phyloP scores from a whole-genome alignment of 2,329 filamentous ascomycete genomes.

The Dactylella cylindrospora region DNA sequence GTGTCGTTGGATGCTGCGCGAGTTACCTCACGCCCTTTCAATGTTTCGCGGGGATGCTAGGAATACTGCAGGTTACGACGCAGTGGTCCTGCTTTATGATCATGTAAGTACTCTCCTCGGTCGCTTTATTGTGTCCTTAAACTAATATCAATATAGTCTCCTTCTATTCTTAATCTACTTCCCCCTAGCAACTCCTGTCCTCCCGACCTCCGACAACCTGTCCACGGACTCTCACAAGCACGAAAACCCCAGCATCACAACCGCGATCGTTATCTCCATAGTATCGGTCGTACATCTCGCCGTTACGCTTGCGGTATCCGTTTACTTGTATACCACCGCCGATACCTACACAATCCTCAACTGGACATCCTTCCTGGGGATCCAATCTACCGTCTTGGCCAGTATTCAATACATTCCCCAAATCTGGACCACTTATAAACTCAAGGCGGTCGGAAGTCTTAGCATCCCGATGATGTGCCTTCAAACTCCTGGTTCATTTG shows the following conservation, averaged over 20 bases:
- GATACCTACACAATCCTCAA: slow-evolving; percentile 65
- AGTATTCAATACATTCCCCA: slow-evolving; percentile 92
- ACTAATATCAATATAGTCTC: slow-evolving; percentile 60
- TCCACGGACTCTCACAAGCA: slow-evolving; percentile 51
- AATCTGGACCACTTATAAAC: slow-evolving; percentile 83
- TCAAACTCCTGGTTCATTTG: slow-evolving; percentile 86
- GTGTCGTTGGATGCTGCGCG: slow-evolving; percentile 79
- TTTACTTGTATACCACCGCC: slow-evolving; percentile 52
- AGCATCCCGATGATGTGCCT: slow-evolving; percentile 99
- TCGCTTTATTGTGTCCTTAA: background rate
- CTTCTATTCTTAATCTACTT: slow-evolving; percentile 95
- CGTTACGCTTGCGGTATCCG: slow-evolving; percentile 67
- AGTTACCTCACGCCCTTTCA: slow-evolving; percentile 76
- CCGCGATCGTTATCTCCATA: slow-evolving; percentile 72
- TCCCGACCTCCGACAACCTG: slow-evolving; percentile 50
- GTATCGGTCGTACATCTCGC: slow-evolving; percentile 74
- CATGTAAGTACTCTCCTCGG: slow-evolving; percentile 65
- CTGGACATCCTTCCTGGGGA: slow-evolving; percentile 84
- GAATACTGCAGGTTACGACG: slow-evolving; percentile 84
- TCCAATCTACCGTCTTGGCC: slow-evolving; percentile 75
- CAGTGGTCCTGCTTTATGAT: slow-evolving; percentile 91
- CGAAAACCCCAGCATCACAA: slow-evolving; percentile 68
- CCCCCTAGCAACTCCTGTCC: slow-evolving; percentile 63
- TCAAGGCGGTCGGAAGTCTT: slow-evolving; percentile 84
- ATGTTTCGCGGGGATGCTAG: slow-evolving; percentile 80